Evolutionary conservation across 169 alveolate species (phyloP).

Genomic region (Plasmodium gonderi): DNA sequence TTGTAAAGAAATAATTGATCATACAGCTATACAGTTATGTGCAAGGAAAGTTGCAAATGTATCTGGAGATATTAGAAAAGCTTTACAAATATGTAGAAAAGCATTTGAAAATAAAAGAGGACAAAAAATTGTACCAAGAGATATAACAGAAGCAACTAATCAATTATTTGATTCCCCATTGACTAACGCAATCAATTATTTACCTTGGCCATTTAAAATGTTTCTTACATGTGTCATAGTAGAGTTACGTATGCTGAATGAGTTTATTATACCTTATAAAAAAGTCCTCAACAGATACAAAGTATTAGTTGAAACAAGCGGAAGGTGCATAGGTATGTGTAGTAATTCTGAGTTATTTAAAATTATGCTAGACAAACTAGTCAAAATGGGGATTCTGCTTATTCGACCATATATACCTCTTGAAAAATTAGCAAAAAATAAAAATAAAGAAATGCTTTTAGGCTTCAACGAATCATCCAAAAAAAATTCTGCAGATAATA

Average conservation of each 20-base stretch:
- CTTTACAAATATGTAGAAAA: conserved; percentile 84
- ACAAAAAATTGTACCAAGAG: conserved; percentile 77
- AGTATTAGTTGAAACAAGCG: conserved; percentile 79
- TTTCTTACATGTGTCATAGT: conserved; percentile 79
- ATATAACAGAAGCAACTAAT: conserved; percentile 81
- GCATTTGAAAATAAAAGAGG: conserved; percentile 81
- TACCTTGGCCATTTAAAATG: conserved; percentile 78
- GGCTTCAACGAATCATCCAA: conserved; percentile 55
- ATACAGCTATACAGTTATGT: conserved; percentile 85
- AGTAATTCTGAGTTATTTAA: conserved; percentile 75
- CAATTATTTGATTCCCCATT: conserved; percentile 81
- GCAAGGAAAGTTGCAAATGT: conserved; percentile 87
- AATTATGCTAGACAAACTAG: conserved; percentile 74
- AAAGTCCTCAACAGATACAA: conserved; percentile 76
- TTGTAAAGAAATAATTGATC: conserved; percentile 43
- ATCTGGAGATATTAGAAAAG: conserved; percentile 87
- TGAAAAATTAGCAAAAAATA: conserved; percentile 28
- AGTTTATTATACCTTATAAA: conserved; percentile 80
- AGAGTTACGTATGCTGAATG: conserved; percentile 76
- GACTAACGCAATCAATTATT: conserved; percentile 77
- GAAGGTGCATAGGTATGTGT: conserved; percentile 74
- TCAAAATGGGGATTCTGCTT: conserved; percentile 77
- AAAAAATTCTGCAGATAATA: not conserved
- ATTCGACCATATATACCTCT: conserved; percentile 82
- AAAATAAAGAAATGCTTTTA: conserved; percentile 28